Evolutionary conservation across 176 grass and related monocot species (phyloP), one percentile per base, ranked within the genome.

Genomic region (Avena insularis): DNA sequence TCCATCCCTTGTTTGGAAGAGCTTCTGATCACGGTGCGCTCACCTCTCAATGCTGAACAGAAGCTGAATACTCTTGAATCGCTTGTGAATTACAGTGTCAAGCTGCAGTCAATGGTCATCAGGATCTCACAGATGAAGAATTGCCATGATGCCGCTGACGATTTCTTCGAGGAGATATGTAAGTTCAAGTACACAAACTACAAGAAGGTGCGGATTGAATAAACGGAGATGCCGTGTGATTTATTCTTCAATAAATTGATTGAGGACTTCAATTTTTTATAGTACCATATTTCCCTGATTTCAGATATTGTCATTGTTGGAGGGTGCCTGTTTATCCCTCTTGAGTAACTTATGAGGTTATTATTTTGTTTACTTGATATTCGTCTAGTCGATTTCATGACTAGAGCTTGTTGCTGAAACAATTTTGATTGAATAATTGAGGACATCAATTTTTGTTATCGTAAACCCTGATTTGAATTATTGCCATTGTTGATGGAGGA

Each of bases 41-140:
- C 97, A 3, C 94, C 97, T 2, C 87, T 99, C 31, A 99, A 99
- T 82, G 97, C 97, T 29, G 97, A 99, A 77, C 97, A 99, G 66
- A 99, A 99, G 71, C 72, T 99, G 77, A 90, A 83, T 76, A 96
- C 92, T 8, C 90, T 99, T 4, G 97, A 99, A 73, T 99, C 97
- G 15, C 85, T 99, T 60, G 33, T 99, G 23, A 94, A 85, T 38
- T 91, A 90, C 75, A 92, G 92, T 54, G 89, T 73, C 54, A 96
- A 83, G 71, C 77, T 99, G 87, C 80, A 57, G 47, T 75, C 27
- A 23, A 96, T 99, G 97, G 85, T 95, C 35, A 91, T 99, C 83
- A 90, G 97, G 65, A 91, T 99, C 80, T 96, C 97, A 15, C 97
- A 99, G 87, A 99, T 99, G 97, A 99, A 99, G 85, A 99, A 96